Evolutionary conservation across 768 basidiomycete species (phyloP), one percentile per base, ranked within the genome.

Genomic region (Rhizopogon vesiculosus): DNA sequence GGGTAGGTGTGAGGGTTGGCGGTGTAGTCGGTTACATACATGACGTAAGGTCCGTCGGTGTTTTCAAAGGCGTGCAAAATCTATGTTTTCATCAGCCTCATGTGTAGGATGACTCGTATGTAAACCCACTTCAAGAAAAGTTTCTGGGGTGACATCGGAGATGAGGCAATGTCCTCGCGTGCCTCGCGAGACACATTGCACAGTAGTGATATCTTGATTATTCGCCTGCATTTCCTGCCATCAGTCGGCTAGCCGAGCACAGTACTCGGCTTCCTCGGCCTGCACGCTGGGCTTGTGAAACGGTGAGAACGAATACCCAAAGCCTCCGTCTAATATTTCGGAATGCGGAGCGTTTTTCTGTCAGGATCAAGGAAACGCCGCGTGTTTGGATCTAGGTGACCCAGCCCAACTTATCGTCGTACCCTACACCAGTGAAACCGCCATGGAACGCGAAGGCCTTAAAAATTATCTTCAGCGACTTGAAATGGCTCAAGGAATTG

Each of bases 21-120:
- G 6, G 86, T 85, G 62, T 86, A 87, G 60, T 89, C 87, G 1
- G 87, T 87, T 49, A 86, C 83, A 64, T 81, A 86, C 13, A 88
- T 56, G 33, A 68, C 76, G 56, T 76, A 75, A 2, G 77, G 70
- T 7, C 60, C 66, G 39, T 69, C 67, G n/a, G 70, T 62, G 55
- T 74, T 78, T 38, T 56, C 46, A 48, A 77, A 72, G 8, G 70
- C 76, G 51, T 77, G 66, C 9, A 87, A 56, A 18, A 87, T 73
- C 86, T 87, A 54, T 10, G 38, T 25, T n/a, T 22, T 42, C 31
- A 42, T 13, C 22, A 28, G 45, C 9, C 22, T 50, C 10, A 10
- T 3, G 12, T 15, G 35, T 35, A 46, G 40, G 7, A 18, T 7
- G 51, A 31, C 41, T 28, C 22, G 13, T 18, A 38, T 44, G 15